Evolutionary conservation across 306 rosid genomes (phyloP).

Genomic region (Corylus avellana): DNA sequence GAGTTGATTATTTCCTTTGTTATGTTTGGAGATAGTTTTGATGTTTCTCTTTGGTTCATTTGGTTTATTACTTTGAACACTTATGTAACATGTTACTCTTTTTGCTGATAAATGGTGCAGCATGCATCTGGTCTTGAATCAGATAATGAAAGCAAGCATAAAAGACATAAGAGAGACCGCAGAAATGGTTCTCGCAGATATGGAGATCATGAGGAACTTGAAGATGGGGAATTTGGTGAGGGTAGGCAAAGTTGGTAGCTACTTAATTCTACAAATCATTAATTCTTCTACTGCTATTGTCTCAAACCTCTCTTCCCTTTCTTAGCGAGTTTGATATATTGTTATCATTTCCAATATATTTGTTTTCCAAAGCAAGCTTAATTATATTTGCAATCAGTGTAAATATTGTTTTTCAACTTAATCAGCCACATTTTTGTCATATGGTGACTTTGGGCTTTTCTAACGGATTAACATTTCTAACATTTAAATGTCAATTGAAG

Average conservation of each 20-base stretch:
- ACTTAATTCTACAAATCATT: slow-evolving; percentile 19
- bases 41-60: slow-evolving; percentile 5
- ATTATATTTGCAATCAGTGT: slow-evolving; percentile 5
- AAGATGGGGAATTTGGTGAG: slow-evolving; percentile 83
- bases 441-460: neutral
- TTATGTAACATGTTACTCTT: neutral
- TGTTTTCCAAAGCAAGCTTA: slow-evolving; percentile 1
- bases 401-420: neutral
- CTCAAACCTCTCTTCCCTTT: neutral
- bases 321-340: neutral
- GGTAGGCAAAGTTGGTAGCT: slow-evolving; percentile 62
- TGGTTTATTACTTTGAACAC: slow-evolving; percentile 12
- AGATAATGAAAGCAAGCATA: slow-evolving; percentile 72
- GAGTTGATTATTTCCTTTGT: slow-evolving; percentile 29
- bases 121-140: slow-evolving; percentile 73
- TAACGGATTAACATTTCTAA: neutral
- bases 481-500: neutral
- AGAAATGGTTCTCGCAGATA: slow-evolving; percentile 61
- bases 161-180: slow-evolving; percentile 75
- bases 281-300: too few relatives aligned
- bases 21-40: slow-evolving; percentile 3
- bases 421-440: slow-evolving; percentile 2
- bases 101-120: slow-evolving; percentile 41
- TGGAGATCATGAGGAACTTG: slow-evolving; percentile 63
- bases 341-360: slow-evolving; percentile 15